These are phyloP conservation scores for Jaminaea rosea DNA, from an alignment of 1,284 basidiomycete genomes.

Conservation along the genomic window DNA sequence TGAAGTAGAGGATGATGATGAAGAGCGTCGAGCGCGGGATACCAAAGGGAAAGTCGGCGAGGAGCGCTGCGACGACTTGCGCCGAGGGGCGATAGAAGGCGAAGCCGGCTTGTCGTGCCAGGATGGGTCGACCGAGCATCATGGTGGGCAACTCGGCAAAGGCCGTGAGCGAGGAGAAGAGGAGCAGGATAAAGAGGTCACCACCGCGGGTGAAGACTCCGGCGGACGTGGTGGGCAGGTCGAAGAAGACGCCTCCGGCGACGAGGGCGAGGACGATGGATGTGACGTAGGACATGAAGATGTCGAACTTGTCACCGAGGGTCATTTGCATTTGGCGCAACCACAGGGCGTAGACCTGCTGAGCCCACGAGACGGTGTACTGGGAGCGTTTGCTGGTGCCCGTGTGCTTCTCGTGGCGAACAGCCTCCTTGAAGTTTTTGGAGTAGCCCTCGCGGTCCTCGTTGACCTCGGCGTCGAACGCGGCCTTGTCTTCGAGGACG, in stretches of 20 bases:
- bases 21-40: conserved; percentile 48
- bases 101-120: conserved; percentile 26
- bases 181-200: conserved; percentile 50
- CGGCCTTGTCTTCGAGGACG: conserved; percentile 52
- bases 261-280: conserved; percentile 59
- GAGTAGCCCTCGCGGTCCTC: conserved; percentile 51
- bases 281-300: conserved; percentile 52
- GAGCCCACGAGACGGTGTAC: conserved; percentile 64
- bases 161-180: conserved; percentile 50
- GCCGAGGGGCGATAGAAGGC: conserved; percentile 45
- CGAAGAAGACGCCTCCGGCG: conserved; percentile 67
- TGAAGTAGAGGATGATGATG: conserved; percentile 47
- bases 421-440: conserved; percentile 61
- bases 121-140: conserved; percentile 30
- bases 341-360: conserved; percentile 54
- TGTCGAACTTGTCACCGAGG: conserved; percentile 72
- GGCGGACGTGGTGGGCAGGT: conserved; percentile 17
- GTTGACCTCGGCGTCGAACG: conserved; percentile 62
- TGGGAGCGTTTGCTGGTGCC: conserved; percentile 75
- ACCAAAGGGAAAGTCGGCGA: conserved; percentile 49
- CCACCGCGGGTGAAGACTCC: conserved; percentile 36
- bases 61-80: conserved; percentile 24
- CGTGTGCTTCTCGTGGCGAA: conserved; percentile 68
- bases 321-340: conserved; percentile 67
- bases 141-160: conserved; percentile 31